Evolutionary conservation across 805 yeast species (phyloP), one percentile per base, ranked within the genome.

Genomic region (Yarrowia sp.): DNA sequence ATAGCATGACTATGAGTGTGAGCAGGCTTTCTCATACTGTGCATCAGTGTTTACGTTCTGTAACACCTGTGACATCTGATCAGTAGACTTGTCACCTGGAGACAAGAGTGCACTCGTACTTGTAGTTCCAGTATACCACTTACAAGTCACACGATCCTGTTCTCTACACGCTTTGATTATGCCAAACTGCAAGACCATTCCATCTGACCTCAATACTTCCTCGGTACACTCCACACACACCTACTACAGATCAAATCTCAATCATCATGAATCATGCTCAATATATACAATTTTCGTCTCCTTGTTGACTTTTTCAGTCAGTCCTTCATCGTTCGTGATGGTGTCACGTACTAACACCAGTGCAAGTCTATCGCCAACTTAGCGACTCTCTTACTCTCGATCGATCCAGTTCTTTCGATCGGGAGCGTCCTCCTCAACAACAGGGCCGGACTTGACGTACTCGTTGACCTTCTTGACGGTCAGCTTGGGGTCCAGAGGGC

Each of bases 401-500:
- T 76, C 77, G 16, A 70, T 68, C 71, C 73, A 70, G 16, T 73
- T 70, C 48, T 71, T 68, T 35, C 61, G 61, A 14, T 74, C 66
- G 46, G 70, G 70, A 8, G 74, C 70, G 15, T 70, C 74, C 7
- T 77, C 78, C 42, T 76, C 68, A 64, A 73, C 78, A 40, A 67
- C 73, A 8, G 81, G 80, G 0, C 98, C 98, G 69, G 86, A 81
- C 77, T 87, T 89, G 19, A 95, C 84, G 76, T 86, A 95, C 73
- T 91, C 91, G 75, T 85, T 85, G 67, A 91, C 82, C 76, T 90
- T 91, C 55, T 86, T 84, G 73, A 91, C 82, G 71, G 91, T 89
- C 66, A 91, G 82, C 68, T 86, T 84, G 11, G 94, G 87, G 77
- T 91, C 97, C 59, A 85, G 82, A 55, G 91, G 86, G 41, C 93